Percentiles rank a stretch among this genome's conserved stretches.
phyloP scores from a whole-genome alignment of 192 early-diverging fungal species.

The Coemansia sp. region DNA sequence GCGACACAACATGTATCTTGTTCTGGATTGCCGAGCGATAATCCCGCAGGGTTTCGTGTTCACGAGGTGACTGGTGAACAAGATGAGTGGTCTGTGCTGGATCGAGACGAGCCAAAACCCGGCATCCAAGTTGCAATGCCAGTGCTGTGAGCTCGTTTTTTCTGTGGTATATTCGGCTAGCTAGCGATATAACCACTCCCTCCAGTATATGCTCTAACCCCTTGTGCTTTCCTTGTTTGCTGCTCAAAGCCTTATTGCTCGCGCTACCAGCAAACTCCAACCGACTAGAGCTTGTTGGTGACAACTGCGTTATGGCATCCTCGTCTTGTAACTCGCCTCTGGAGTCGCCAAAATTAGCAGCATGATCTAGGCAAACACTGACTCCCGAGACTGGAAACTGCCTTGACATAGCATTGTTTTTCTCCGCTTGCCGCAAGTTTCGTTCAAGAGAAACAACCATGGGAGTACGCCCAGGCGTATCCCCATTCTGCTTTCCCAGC shows the following conservation, averaged over 20 bases:
- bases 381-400: background rate
- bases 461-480: constrained; percentile 45
- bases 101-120: constrained; percentile 37
- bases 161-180: constrained; percentile 37
- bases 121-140: constrained; percentile 36
- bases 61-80: constrained; percentile 51
- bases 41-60: constrained; percentile 41
- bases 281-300: constrained; percentile 16
- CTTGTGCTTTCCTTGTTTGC: background rate
- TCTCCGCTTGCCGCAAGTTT: constrained; percentile 35
- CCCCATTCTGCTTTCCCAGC: constrained; percentile 4
- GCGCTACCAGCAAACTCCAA: background rate
- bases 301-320: constrained; percentile 37
- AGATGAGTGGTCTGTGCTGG: constrained; percentile 36
- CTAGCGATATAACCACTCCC: constrained; percentile 36
- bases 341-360: background rate
- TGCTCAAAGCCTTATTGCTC: background rate
- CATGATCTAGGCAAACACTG: background rate
- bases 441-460: constrained; percentile 45
- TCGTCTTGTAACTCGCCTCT: background rate
- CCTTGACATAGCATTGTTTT: constrained; percentile 20
- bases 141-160: constrained; percentile 36
- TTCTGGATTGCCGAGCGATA: constrained; percentile 28
- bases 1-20: constrained; percentile 42
- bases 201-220: constrained; percentile 14